Percentiles rank a stretch among this genome's conserved stretches.
phyloP scores from a whole-genome alignment of 2,329 filamentous ascomycete genomes.

The Aspergillus uvarum region DNA sequence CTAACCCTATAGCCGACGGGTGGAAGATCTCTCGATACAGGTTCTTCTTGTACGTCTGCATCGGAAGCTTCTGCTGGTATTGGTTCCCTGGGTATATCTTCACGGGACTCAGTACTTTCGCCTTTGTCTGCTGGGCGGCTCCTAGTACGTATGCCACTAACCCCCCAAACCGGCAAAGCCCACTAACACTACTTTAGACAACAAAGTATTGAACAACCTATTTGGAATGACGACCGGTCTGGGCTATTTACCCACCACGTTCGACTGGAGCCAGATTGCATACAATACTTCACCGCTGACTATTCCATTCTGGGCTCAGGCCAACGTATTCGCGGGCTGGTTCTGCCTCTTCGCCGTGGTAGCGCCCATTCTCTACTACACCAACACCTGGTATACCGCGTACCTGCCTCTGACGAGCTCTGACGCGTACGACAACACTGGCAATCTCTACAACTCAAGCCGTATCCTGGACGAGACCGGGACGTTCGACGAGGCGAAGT shows the following conservation, averaged over 20 bases:
- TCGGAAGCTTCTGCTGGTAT: conserved; percentile 25
- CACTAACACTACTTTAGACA: conserved; percentile 32
- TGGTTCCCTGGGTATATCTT: conserved; percentile 34
- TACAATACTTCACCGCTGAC: conserved; percentile 26
- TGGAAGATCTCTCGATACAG: conserved; percentile 30
- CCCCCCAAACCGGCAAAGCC: background rate
- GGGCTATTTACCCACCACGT: conserved; percentile 53
- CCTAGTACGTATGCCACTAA: conserved; percentile 32
- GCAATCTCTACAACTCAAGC: conserved; percentile 56
- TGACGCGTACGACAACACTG: conserved; percentile 43
- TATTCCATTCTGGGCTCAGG: conserved; percentile 38
- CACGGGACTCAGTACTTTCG: conserved; percentile 31
- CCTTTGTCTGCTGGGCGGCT: conserved; percentile 46
- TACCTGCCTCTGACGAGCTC: conserved; percentile 31
- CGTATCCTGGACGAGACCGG: conserved; percentile 55
- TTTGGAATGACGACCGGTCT: conserved; percentile 38
- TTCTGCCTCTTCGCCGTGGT: conserved; percentile 38
- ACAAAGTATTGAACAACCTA: conserved; percentile 42
- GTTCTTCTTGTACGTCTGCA: conserved; percentile 23
- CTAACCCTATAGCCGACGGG: conserved; percentile 39
- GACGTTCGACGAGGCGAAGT: conserved; percentile 56
- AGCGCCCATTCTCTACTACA: conserved; percentile 34
- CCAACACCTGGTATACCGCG: conserved; percentile 30
- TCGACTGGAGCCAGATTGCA: conserved; percentile 50
- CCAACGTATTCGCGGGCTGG: conserved; percentile 42